These are phyloP conservation scores for Cyclanthera cordifolia DNA, from an alignment of 306 rosid genomes.

Conservation along the genomic window DNA sequence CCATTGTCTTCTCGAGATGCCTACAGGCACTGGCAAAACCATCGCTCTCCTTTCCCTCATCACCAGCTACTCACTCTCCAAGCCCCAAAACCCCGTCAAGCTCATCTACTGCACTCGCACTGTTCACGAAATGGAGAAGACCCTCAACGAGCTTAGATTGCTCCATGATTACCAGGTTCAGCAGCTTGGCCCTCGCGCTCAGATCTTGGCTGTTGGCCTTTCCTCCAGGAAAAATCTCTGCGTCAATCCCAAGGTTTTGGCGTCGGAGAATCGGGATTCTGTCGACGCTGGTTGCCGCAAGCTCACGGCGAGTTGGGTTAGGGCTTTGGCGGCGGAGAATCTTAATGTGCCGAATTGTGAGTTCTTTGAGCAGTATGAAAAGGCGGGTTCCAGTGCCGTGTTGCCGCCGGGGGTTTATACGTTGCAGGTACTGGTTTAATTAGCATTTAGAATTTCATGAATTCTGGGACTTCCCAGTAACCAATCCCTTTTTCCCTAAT, in stretches of 20 bases:
- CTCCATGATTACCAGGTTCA: conserved; percentile 56
- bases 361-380: conserved; percentile 69
- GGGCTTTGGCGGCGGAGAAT: conserved; percentile 60
- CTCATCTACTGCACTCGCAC: conserved; percentile 92
- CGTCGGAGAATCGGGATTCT: conserved; percentile 65
- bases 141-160: conserved; percentile 65
- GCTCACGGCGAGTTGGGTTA: conserved; percentile 79
- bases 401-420: conserved; percentile 87
- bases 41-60: conserved; percentile 72
- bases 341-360: conserved; percentile 44
- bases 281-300: conserved; percentile 84
- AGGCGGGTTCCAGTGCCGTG: conserved; percentile 52
- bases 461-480: too few species aligned
- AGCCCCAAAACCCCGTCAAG: conserved; percentile 58
- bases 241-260: conserved; percentile 39
- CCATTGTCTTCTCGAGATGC: conserved; percentile 86
- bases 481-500: background rate
- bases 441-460: background rate
- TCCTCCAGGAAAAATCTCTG: conserved; percentile 84
- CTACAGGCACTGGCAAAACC: conserved; percentile 88
- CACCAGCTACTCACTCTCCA: conserved; percentile 69
- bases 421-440: conserved; percentile 42
- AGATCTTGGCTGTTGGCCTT: conserved; percentile 61
- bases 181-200: conserved; percentile 50
- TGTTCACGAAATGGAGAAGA: conserved; percentile 97